Conservation (phyloP, 805 yeast species). For the Yarrowia sp. region DNA sequence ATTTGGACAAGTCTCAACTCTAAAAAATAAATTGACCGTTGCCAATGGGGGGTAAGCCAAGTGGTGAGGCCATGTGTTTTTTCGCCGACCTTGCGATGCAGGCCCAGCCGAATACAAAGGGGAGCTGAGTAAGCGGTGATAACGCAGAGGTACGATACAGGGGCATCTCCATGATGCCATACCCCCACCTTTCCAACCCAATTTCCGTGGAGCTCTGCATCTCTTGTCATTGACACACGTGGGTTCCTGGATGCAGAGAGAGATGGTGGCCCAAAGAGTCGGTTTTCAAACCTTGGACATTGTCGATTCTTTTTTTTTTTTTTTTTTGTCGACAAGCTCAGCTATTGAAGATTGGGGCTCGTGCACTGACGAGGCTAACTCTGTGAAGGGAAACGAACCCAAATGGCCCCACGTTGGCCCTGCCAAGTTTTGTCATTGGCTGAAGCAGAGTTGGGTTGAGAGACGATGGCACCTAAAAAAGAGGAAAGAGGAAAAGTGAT, state of each 20-base stretch:
- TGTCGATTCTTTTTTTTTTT: too few relatives aligned
- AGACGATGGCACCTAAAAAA: neutral
- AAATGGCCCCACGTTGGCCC: slow-evolving; percentile 13
- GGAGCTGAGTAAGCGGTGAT: too few relatives aligned
- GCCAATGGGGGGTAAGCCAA: neutral
- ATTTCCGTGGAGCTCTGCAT: slow-evolving; percentile 24
- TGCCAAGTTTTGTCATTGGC: slow-evolving; percentile 15
- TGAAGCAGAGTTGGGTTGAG: neutral
- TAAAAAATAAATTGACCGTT: neutral
- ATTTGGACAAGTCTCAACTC: neutral
- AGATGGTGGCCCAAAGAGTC: neutral
- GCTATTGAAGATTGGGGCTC: slow-evolving; percentile 4
- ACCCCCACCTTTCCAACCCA: neutral
- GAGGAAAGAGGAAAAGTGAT: too few relatives aligned
- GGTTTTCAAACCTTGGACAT: too few relatives aligned
- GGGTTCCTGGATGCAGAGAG: neutral
- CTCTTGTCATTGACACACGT: slow-evolving; percentile 9
- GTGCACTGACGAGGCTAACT: slow-evolving; percentile 4
- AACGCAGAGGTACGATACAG: too few relatives aligned
- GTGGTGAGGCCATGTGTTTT: neutral
- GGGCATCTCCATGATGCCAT: too few relatives aligned
- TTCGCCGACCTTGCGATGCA: neutral
- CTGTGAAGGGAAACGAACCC: neutral
- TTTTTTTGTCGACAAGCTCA: neutral
- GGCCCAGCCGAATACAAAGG: too few relatives aligned